Evolutionary conservation across 345 rosid genomes (phyloP).

Genomic region (Aquilaria malaccensis): DNA sequence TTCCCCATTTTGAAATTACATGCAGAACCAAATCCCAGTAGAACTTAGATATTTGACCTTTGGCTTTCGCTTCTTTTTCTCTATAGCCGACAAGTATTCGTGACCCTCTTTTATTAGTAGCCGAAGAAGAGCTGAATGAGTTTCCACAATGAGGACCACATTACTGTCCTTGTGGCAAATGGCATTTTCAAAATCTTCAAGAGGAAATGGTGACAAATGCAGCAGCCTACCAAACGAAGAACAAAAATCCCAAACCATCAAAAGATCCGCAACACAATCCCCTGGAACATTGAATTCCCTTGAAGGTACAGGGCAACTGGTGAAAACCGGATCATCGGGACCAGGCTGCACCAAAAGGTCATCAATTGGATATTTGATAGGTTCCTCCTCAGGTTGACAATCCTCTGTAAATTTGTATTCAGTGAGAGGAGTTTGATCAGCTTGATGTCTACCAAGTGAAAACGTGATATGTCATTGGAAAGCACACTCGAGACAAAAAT

Average conservation of each 20-base stretch:
- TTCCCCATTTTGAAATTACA: neutral
- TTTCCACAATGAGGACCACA: conserved; percentile 67
- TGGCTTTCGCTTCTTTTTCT: conserved; percentile 50
- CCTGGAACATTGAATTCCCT: conserved; percentile 72
- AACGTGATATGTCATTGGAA: too few species aligned
- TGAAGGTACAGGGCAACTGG: conserved; percentile 68
- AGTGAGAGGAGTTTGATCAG: conserved; percentile 5
- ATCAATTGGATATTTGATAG: conserved; percentile 81
- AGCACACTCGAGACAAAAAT: too few species aligned
- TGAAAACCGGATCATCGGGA: conserved; percentile 60
- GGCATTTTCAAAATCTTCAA: conserved; percentile 92
- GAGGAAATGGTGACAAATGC: conserved; percentile 68
- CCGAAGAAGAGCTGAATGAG: conserved; percentile 75
- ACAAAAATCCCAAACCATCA: conserved; percentile 97
- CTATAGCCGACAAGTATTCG: conserved; percentile 32
- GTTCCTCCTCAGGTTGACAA: conserved; percentile 28
- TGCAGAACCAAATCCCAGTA: neutral
- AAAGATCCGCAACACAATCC: conserved; percentile 78
- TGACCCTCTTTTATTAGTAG: conserved; percentile 48
- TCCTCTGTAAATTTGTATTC: conserved; percentile 38
- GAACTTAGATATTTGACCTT: conserved; percentile 36
- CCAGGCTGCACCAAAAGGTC: conserved; percentile 70
- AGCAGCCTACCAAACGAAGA: conserved; percentile 68
- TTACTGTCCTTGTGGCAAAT: conserved; percentile 84
- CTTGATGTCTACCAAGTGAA: too few species aligned